Evolutionary conservation across 179 eudicot species (phyloP).

Genomic region (Camellia oleifera): DNA sequence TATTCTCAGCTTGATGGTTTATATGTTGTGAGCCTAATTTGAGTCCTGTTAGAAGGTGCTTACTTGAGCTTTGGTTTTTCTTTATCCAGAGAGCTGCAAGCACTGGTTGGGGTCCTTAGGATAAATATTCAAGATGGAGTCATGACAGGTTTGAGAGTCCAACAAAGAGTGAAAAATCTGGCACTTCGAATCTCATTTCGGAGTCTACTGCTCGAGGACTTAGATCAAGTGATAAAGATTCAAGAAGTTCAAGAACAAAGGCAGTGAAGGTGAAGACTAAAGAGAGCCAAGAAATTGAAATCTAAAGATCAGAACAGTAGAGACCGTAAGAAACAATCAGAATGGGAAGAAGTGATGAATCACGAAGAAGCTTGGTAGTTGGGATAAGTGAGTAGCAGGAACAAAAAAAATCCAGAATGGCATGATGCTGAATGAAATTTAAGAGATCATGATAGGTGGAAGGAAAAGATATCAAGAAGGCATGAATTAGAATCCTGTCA

Average conservation of each 20-base stretch:
- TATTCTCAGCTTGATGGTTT: not conserved
- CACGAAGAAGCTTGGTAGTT: conserved; percentile 28
- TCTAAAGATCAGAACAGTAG: conserved; percentile 28
- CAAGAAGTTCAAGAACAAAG: conserved; percentile 30
- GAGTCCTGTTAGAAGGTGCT: not conserved
- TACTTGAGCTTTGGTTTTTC: conserved; percentile 12
- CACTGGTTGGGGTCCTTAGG: conserved; percentile 71
- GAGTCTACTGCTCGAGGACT: conserved; percentile 23
- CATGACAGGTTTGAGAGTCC: conserved; percentile 50
- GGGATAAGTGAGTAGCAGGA: conserved; percentile 25
- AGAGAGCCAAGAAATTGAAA: conserved; percentile 20
- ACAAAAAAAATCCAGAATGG: conserved; percentile 33
- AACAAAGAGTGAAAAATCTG: conserved; percentile 27
- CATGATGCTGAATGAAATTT: conserved; percentile 35
- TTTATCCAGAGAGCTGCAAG: conserved; percentile 75
- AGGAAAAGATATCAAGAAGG: conserved; percentile 49
- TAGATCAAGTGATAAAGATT: conserved; percentile 28
- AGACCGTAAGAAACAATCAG: conserved; percentile 32
- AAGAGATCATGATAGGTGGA: conserved; percentile 46
- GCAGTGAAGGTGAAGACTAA: conserved; percentile 9
- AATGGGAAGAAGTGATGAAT: conserved; percentile 16
- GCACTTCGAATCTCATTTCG: conserved; percentile 23
- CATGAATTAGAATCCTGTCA: conserved; percentile 32
- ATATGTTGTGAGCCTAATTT: not conserved
- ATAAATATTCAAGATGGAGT: conserved; percentile 34